Evolutionary conservation across 352 stramenopile species (phyloP), one percentile per base, ranked within the genome.

Genomic region (Pilasporangium apinafurcum): DNA sequence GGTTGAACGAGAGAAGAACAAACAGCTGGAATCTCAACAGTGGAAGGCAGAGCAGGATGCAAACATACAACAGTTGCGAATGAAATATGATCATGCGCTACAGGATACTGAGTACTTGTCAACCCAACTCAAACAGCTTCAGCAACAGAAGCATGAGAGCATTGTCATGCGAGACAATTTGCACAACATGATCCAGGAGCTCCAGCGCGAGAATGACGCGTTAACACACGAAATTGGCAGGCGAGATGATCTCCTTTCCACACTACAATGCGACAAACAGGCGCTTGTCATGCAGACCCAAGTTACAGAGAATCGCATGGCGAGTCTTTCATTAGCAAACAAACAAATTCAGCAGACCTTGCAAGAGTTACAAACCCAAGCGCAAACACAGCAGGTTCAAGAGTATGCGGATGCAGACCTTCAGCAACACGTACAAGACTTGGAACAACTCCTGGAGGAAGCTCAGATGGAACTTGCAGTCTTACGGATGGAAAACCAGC

Each of bases 401-500:
- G 28, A 37, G n/a, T 17, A 22, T 17, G 24, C 13, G 35, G 3
- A 4, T 32, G 30, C 28, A 34, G 5, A 14, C 31, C 33, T 41
- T 14, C 39, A 52, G 21, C 56, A 38, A 9, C 39, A 54, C 2
- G 49, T 59, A 17, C 37, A 21, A 1, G 37, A 49, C 8, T 14
- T 46, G 16, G 44, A 55, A 20, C 40, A 59, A 18, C 42, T 81
- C 20, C 48, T 81, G 18, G 42, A 73, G 4, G 68, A 77, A 6
- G 65, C 65, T 29, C 57, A 57, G 22, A 53, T 41, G 2, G 40
- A 64, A 41, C 40, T 66, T 22, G 43, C 44, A 46, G 51, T 49
- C 4, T 37, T 76, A 22, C 65, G 66, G 26, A n/a, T 60, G 25
- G 53, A 79, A 31, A 76, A 76, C 44, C 51, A 53, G 2, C 22